These are phyloP conservation scores for Larix kaempferi DNA, from an alignment of 75 land plant species.

Conservation along the genomic window DNA sequence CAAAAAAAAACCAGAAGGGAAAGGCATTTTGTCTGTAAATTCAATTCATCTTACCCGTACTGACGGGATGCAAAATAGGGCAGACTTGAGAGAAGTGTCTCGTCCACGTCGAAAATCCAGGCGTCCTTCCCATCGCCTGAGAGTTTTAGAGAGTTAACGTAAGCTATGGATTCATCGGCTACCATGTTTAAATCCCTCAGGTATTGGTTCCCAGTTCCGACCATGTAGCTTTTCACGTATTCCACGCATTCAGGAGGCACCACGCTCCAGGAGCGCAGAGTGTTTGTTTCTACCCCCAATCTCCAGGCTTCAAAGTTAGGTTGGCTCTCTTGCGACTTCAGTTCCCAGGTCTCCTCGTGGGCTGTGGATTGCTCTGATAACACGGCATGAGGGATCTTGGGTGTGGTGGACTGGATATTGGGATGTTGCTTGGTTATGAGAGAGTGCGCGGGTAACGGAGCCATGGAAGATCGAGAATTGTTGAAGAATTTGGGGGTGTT, in stretches of 20 bases:
- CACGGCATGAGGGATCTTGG: too few species aligned
- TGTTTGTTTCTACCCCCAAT: slow-evolving; percentile 64
- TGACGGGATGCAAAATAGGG: slow-evolving; percentile 52
- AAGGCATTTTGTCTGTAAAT: too few species aligned
- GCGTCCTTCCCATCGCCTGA: slow-evolving; percentile 52
- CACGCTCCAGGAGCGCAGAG: slow-evolving; percentile 42
- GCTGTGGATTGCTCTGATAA: too few species aligned
- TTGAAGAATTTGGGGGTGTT: too few species aligned
- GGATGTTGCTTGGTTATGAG: too few species aligned
- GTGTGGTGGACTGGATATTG: too few species aligned
- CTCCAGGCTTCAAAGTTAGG: slow-evolving; percentile 44
- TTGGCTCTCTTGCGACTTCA: too few species aligned
- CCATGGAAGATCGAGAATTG: too few species aligned
- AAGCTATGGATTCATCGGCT: slow-evolving; percentile 29
- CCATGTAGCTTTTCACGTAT: slow-evolving; percentile 55
- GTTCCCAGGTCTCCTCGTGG: too few species aligned
- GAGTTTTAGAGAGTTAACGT: slow-evolving; percentile 20
- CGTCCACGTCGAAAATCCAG: slow-evolving; percentile 83
- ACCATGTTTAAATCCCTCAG: slow-evolving; percentile 34
- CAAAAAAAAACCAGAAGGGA: not conserved
- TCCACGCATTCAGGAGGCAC: slow-evolving; percentile 53
- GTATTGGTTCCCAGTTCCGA: slow-evolving; percentile 32
- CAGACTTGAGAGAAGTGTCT: slow-evolving; percentile 72
- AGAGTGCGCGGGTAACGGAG: too few species aligned
- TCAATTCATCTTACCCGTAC: slow-evolving; percentile 46